These are phyloP conservation scores for Barnettozyma siamensis DNA, from an alignment of 805 yeast genomes.

Conservation along the genomic window DNA sequence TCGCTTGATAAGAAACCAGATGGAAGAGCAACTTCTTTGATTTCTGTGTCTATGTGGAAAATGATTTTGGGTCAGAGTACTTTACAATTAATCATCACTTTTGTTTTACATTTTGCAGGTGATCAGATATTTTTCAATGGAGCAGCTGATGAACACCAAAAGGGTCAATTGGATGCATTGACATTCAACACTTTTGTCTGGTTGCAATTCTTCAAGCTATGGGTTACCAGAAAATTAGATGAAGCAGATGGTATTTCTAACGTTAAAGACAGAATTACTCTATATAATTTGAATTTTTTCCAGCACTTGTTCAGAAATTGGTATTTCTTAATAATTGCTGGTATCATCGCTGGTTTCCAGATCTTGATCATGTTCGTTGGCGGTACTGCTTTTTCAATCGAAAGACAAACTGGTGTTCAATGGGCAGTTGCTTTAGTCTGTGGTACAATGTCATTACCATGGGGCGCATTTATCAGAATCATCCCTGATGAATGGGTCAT, in stretches of 20 bases:
- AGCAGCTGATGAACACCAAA: constrained; percentile 35
- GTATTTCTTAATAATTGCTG: constrained; percentile 70
- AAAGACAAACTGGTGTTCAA: constrained; percentile 72
- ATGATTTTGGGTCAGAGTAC: constrained; percentile 89
- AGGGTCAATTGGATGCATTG: constrained; percentile 66
- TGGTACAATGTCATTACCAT: constrained; percentile 77
- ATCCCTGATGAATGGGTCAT: constrained; percentile 78
- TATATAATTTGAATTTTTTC: constrained; percentile 72
- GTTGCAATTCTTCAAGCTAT: constrained; percentile 92
- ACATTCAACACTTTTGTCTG: constrained; percentile 96
- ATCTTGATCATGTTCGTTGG: constrained; percentile 93
- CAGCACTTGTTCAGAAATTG: constrained; percentile 76
- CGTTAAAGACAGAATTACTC: constrained; percentile 52
- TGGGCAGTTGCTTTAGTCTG: constrained; percentile 87
- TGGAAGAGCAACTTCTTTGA: constrained; percentile 72
- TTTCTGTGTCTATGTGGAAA: constrained; percentile 94
- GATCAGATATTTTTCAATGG: constrained; percentile 44
- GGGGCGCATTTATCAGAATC: constrained; percentile 69
- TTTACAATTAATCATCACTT: constrained; percentile 75
- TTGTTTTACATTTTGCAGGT: constrained; percentile 79
- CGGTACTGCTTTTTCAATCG: constrained; percentile 88
- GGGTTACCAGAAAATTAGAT: constrained; percentile 87
- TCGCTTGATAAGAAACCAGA: constrained; percentile 78
- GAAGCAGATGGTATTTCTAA: constrained; percentile 66
- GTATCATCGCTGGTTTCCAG: constrained; percentile 78